phyloP scores from a whole-genome alignment of 2,329 filamentous ascomycete species.

The Exophiala phaeomuriformis region DNA sequence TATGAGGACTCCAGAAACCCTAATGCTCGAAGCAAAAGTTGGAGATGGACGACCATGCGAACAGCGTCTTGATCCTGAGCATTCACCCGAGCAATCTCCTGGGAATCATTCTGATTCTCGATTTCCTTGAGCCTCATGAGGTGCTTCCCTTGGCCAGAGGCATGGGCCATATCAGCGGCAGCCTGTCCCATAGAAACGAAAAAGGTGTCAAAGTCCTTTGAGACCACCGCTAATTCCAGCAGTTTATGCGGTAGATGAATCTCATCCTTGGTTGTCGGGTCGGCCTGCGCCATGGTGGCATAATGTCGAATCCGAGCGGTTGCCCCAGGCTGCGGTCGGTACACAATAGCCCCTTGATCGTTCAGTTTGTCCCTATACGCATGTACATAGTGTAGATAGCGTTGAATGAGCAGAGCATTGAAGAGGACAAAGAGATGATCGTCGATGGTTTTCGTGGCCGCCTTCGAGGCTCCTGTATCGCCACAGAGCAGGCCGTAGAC shows the following conservation, averaged over 20 bases:
- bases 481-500: slow-evolving; percentile 88
- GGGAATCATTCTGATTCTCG: slow-evolving; percentile 29
- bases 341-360: slow-evolving; percentile 39
- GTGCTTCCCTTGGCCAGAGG: slow-evolving; percentile 26
- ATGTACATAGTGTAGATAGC: slow-evolving; percentile 63
- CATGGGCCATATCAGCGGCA: slow-evolving; percentile 33
- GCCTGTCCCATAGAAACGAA: slow-evolving; percentile 37
- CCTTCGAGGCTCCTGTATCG: slow-evolving; percentile 68
- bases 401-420: slow-evolving; percentile 72
- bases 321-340: slow-evolving; percentile 12
- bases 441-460: slow-evolving; percentile 72
- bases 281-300: slow-evolving; percentile 12
- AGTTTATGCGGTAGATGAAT: slow-evolving; percentile 40
- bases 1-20: slow-evolving; percentile 44
- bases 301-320: slow-evolving; percentile 13
- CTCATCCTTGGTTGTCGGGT: slow-evolving; percentile 32
- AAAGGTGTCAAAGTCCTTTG: slow-evolving; percentile 37
- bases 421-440: slow-evolving; percentile 82
- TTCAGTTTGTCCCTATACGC: slow-evolving; percentile 37
- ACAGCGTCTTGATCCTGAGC: slow-evolving; percentile 53
- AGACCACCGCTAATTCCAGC: slow-evolving; percentile 39
- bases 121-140: slow-evolving; percentile 29
- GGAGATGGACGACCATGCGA: slow-evolving; percentile 60
- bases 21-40: slow-evolving; percentile 59
- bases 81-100: slow-evolving; percentile 33